Base-by-base conservation (phyloP, 2,329 filamentous ascomycete genomes). In the Periglandula ipomoeae region DNA sequence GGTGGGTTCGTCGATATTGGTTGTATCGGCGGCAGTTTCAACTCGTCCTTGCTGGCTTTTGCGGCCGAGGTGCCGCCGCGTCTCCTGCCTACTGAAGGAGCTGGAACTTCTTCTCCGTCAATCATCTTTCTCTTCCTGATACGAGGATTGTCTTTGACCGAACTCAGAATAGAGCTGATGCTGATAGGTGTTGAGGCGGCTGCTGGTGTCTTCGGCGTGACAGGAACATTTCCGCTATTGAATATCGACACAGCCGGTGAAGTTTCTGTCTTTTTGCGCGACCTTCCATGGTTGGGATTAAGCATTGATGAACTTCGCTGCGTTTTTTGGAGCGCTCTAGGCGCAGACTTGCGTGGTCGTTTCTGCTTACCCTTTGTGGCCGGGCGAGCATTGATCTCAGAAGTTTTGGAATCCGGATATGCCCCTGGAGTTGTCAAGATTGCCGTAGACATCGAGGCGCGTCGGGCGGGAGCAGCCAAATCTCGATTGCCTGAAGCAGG, bases 81-180 rank as follows among this genome's bases (percentile, higher is more conserved):
- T 37, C 50, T 51, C 41, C 51, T 50, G 13, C 53, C 49, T 22
- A 50, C 49, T 3, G 39, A 43, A 4, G 55, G 55, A 8, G 51
- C 51, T 2, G 50, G 51, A 27, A 65, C 58, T 47, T 65, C 63
- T 37, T 65, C 67, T 8, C 70, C 71, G 22, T 69, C 61, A 46
- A 73, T 68, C 54, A 61, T 66, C 56, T 75, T 76, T 13, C 69
- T 67, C 57, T 72, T 76, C 50, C 74, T 66, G 35, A 68, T 63
- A 20, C 73, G 68, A 5, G 68, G 68, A 35, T 73, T 70, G 9
- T 64, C 63, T 57, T 79, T 79, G 50, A 79, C 74, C 1, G 73
- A 71, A 8, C 69, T 66, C 4, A 72, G 60, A n/a, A 79, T 78
- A 3, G 76, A 76, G 50, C 60, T 69, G 40, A 53, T 50, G 26